Conservation (phyloP, 768 basidiomycete species). For the Mycena rebaudengoi region DNA sequence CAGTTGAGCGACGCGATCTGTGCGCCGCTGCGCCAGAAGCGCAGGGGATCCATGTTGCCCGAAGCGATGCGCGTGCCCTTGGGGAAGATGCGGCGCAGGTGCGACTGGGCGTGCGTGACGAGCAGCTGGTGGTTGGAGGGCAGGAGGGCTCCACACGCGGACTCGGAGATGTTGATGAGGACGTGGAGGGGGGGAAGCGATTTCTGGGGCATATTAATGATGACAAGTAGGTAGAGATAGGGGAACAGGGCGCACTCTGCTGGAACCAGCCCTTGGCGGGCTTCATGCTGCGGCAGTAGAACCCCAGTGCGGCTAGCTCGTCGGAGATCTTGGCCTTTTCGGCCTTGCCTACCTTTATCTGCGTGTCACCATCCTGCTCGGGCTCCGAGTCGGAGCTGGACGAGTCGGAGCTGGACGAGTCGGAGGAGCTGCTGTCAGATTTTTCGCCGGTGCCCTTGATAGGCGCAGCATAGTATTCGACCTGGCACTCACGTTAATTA, state of each 20-base stretch:
- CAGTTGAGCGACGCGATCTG: conserved; percentile 69
- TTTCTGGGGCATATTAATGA: conserved; percentile 34
- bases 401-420: no score
- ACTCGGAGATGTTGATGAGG: conserved; percentile 71
- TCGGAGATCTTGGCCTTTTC: conserved; percentile 50
- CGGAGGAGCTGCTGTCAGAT: conserved; percentile 29
- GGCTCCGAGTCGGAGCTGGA: conserved; percentile 33
- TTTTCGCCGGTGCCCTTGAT: conserved; percentile 28
- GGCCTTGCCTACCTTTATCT: conserved; percentile 24
- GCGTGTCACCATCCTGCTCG: conserved; percentile 34
- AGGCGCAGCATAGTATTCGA: conserved; percentile 60
- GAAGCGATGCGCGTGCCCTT: conserved; percentile 64
- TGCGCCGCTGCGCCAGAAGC: conserved; percentile 64
- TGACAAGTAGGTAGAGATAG: neutral
- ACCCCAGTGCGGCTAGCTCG: conserved; percentile 62
- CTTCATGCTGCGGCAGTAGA: conserved; percentile 71
- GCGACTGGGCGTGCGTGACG: conserved; percentile 48
- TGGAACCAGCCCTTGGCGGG: conserved; percentile 60
- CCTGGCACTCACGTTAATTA: conserved; percentile 39
- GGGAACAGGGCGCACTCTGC: conserved; percentile 38
- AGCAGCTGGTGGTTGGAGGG: conserved; percentile 46
- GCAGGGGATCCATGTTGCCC: conserved; percentile 60
- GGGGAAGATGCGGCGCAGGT: conserved; percentile 67
- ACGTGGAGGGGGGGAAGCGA: conserved; percentile 55
- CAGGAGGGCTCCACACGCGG: conserved; percentile 49